These are phyloP conservation scores for Cystobasidium slooffiae DNA, from an alignment of 1,284 basidiomycete species.

Conservation along the genomic window DNA sequence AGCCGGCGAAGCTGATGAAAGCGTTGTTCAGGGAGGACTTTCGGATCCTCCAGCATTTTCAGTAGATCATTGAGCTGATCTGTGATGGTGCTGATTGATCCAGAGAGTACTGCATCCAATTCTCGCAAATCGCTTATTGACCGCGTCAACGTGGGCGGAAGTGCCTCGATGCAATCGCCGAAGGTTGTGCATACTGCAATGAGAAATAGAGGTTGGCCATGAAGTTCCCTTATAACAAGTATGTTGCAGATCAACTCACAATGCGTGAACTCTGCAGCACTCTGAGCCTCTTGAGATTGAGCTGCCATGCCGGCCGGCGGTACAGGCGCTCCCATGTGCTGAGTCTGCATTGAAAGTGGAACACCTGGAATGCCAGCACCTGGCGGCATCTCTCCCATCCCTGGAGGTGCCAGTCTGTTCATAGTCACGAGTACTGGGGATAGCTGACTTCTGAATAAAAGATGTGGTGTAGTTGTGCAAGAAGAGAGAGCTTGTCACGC, in stretches of 20 bases:
- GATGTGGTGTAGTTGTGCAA: neutral
- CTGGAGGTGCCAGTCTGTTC: neutral
- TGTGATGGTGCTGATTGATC: constrained; percentile 63
- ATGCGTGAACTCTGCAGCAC: constrained; percentile 42
- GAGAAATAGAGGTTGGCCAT: neutral
- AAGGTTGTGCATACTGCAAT: constrained; percentile 51
- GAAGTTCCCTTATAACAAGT: too few relatives aligned
- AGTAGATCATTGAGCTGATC: constrained; percentile 75
- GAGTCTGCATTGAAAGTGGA: constrained; percentile 15
- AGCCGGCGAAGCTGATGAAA: constrained; percentile 88
- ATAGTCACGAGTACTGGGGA: neutral
- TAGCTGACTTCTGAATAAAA: neutral
- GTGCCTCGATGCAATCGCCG: constrained; percentile 83
- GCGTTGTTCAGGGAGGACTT: constrained; percentile 73
- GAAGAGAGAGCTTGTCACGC: neutral
- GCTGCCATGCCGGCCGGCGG: constrained; percentile 29
- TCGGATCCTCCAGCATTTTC: constrained; percentile 71
- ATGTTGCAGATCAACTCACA: constrained; percentile 30
- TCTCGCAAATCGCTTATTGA: constrained; percentile 94
- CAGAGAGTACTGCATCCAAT: constrained; percentile 93
- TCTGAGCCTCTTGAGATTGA: constrained; percentile 36
- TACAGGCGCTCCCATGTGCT: constrained; percentile 13
- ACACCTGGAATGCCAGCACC: neutral
- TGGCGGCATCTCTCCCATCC: constrained; percentile 11
- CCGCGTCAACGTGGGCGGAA: constrained; percentile 91